phyloP scores from a whole-genome alignment of 495 filamentous ascomycete genomes.

The Xeromyces bisporus region DNA sequence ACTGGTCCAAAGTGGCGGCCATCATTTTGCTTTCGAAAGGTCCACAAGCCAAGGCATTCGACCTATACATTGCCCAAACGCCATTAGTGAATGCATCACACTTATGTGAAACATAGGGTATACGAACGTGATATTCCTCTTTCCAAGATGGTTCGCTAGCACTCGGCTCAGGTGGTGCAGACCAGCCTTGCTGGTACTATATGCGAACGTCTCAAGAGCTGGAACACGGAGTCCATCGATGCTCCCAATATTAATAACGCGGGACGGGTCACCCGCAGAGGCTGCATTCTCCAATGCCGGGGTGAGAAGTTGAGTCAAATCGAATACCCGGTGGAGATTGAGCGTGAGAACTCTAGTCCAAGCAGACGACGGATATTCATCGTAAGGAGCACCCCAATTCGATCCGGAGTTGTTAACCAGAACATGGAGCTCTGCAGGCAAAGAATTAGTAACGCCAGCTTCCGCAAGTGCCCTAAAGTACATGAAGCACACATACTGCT shows the following conservation, averaged over 20 bases:
- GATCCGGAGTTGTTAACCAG: constrained; percentile 70
- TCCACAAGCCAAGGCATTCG: constrained; percentile 58
- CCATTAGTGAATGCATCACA: not conserved
- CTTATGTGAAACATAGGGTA: not conserved
- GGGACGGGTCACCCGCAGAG: constrained; percentile 31
- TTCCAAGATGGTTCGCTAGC: constrained; percentile 36
- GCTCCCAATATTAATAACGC: constrained; percentile 63
- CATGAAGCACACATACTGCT: constrained; percentile 26
- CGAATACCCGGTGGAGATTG: constrained; percentile 68
- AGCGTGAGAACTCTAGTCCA: constrained; percentile 60
- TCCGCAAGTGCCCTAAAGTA: not conserved
- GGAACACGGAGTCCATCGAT: constrained; percentile 52
- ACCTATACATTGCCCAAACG: constrained; percentile 8
- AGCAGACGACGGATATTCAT: constrained; percentile 50
- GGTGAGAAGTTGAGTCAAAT: constrained; percentile 54
- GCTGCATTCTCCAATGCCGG: constrained; percentile 48
- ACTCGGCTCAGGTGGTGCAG: constrained; percentile 54
- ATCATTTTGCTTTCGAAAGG: constrained; percentile 79
- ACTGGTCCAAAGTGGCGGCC: constrained; percentile 46
- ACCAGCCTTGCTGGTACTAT: constrained; percentile 59
- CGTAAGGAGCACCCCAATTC: constrained; percentile 51
- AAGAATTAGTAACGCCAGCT: not conserved
- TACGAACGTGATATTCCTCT: not conserved
- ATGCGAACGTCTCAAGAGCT: constrained; percentile 58
- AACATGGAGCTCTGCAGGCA: constrained; percentile 42